Evolutionary conservation across 768 basidiomycete genomes (phyloP), one percentile per base, ranked within the genome.

Genomic region (Hortiboletus campestris): DNA sequence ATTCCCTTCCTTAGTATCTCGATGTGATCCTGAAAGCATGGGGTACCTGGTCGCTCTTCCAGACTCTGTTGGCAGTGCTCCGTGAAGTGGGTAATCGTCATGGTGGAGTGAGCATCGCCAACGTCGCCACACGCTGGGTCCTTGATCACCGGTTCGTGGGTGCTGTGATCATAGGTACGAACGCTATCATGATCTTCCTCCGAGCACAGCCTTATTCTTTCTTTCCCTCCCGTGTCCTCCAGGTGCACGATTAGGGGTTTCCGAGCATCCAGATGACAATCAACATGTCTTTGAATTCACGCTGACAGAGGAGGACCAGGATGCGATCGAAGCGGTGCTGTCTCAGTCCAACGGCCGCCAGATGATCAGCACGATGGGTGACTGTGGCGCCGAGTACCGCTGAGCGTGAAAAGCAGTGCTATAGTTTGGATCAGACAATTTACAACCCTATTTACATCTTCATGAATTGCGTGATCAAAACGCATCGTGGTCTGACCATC

Each of bases 301-400:
- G 4, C 72, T 93, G 49, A 78, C 75, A 3, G 72, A 74, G 1
- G 74, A 78, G 31, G 91, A 93, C 63, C 79, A 80, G 41, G 66
- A 70, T 10, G 78, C 71, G n/a, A 88, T 93, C 58, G 85, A 88
- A 54, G 72, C 68, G 2, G 82, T 92, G 25, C 71, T 91, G 13
- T 74, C 68, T 4, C 78, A 74, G 41, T 89, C 86, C n/a, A 81
- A 83, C 36, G 82, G 85, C 4, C 72, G 81, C 41, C 77, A 67
- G 22, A 77, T 91, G 67, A 87, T 89, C 51, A 80, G 76, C 6
- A 76, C 77, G 28, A 85, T 93, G 56, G 90, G 90, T 11, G 91
- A 93, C 69, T 93, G 91, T 67, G 90, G 91, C 38, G 84, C 86
- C 6, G 90, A 93, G 74, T 93, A 93, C 72, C 85, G 91, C 31